Evolutionary conservation across 2,329 filamentous ascomycete genomes (phyloP), one percentile per base, ranked within the genome.

Genomic region (Phyllosticta citribraziliensis): DNA sequence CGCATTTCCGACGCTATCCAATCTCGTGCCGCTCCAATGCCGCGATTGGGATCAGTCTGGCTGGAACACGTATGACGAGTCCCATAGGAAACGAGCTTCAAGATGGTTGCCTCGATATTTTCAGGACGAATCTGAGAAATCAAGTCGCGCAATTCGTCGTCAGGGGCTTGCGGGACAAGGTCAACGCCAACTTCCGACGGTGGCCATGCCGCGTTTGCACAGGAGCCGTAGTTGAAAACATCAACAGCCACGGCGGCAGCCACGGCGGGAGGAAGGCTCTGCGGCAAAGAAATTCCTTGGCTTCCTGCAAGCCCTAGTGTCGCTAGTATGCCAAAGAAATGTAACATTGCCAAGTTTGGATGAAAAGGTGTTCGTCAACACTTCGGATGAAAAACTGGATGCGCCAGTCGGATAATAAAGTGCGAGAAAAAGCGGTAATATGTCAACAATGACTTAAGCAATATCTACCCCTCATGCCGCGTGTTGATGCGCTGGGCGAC

Each of bases 21-120:
- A 66, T 84, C 80, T 63, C 82, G 70, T 11, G 82, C 81, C 5
- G 82, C 82, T 1, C 81, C 80, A 58, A 84, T 83, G 1, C 82
- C 82, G 5, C 78, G 73, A 2, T 74, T 78, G 3, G 75, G 75
- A 35, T 76, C 77, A 62, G 79, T 82, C 64, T 83, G 80, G 1
- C 71, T 74, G 5, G 80, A 82, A 0, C 84, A 71, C 0, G 82
- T 84, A 66, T 84, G 81, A 8, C 82, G 75, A 5, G 82, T 84
- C 27, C 80, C 82, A 64, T 83, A 85, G 17, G 76, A 78, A 3
- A 80, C 81, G 0, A 84, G 76, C 64, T 79, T 83, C 58, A 73
- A 70, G 64, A 84, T 79, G 61, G 73, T 82, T 9, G 74, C 71
- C 66, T 82, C 72, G 64, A 84, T 79, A 52, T 78, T 77, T 2